Evolutionary conservation across 768 basidiomycete species (phyloP).

Genomic region (Clathrus columnatus): DNA sequence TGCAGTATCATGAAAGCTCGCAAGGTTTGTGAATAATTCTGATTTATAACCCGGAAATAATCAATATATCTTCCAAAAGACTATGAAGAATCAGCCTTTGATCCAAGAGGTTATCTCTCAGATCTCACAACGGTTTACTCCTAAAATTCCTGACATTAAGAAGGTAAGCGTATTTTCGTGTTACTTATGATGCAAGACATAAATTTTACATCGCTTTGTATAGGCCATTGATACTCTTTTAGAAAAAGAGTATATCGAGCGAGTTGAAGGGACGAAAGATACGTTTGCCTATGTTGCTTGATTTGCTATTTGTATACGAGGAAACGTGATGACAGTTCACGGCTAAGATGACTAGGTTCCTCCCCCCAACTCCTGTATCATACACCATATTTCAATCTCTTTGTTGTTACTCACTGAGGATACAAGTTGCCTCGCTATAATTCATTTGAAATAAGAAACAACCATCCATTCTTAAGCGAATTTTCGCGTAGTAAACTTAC

Average conservation of each 20-base stretch:
- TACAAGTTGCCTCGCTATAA: no score
- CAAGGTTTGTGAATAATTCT: conserved; percentile 34
- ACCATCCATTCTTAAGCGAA: no score
- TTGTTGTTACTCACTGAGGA: no score
- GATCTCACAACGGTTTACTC: conserved; percentile 79
- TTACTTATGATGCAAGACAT: neutral
- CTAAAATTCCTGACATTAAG: conserved; percentile 95
- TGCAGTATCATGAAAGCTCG: conserved; percentile 88
- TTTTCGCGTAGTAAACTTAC: no score
- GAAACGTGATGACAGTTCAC: no score
- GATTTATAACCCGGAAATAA: no score
- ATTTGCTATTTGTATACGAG: no score
- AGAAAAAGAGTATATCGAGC: conserved; percentile 97
- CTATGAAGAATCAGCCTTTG: conserved; percentile 86
- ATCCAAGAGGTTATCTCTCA: conserved; percentile 89
- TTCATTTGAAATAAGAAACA: no score
- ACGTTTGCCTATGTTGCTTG: conserved; percentile 74
- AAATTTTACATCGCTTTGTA: conserved; percentile 7
- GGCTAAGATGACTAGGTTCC: no score
- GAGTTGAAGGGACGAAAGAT: conserved; percentile 85
- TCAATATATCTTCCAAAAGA: no score
- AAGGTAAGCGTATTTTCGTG: conserved; percentile 42
- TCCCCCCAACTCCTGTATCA: no score
- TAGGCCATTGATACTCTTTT: conserved; percentile 86
- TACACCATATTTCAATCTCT: no score